Evolutionary conservation across 169 alveolate genomes (phyloP), one percentile per base, ranked within the genome.

Genomic region (Toxoplasma gondii): DNA sequence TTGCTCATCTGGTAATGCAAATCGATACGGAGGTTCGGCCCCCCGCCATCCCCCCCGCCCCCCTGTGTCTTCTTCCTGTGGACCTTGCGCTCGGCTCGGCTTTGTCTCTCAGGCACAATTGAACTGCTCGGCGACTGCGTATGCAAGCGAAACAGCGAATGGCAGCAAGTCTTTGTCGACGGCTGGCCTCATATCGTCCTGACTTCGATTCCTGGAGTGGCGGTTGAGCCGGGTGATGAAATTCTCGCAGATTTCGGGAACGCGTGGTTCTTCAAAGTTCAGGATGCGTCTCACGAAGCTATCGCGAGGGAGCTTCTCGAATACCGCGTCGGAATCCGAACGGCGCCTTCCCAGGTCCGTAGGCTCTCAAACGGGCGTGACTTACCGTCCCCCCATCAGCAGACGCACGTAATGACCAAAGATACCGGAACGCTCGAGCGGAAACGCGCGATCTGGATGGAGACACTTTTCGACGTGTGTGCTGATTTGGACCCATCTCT

Each of bases 201-300:
- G 69, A 96, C 97, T 22, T 88, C 97, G 49, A 96, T 96, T 69
- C 97, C 97, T 16, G 97, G 97, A 17, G 92, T 95, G 49, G 96
- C 94, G n/a, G 94, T 96, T 39, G 94, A 94, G 39, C 97, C 98
- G n/a, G 99, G 99, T 2, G 99, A 98, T 86, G 99, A 98, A 88
- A 96, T 98, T 17, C 96, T 98, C 83, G 99, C 99, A 19, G 99
- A 98, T 92, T 98, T 98, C 93, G 99, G 99, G 27, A 97, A 96
- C 49, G 97, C 96, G 54, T 98, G 99, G 99, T 98, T 98, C 92
- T 95, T 96, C 43, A 98, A 96, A 82, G 98, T 98, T 53, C 97
- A 97, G 82, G 98, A 97, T 54, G 97, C 96, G 38, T 96, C 98
- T 45, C 97, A 97, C 93, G 94, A 80, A 64, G 94, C 92, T 64